Base-by-base conservation (phyloP, 129 eudicot species). In the Flaveria robusta region DNA sequence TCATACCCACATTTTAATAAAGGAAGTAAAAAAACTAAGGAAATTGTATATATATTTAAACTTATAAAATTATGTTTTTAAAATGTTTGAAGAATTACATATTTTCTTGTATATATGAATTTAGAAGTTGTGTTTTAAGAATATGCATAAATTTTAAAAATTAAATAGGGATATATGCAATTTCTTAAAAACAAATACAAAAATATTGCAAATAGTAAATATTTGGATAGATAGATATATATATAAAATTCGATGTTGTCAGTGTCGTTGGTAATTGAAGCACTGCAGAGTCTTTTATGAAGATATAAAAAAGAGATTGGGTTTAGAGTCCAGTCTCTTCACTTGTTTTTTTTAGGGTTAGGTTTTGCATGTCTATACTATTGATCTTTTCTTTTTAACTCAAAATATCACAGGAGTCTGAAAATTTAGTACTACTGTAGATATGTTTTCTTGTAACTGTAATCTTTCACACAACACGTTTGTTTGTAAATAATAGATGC, bases 311-410 rank as follows among this genome's bases (percentile, higher is more conserved):
- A 79, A 62, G 83, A 79, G 83, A 79, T 78, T 71, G 76, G 60
- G 83, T 71, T 78, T 79, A 79, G 83, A 71, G 83, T 79, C 77
- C 56, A 71, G 78, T 71, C 83, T 71, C 77, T 22, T 79, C 83
- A 79, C 83, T 62, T 79, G 54, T 55, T 71, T 79, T 71, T 51
- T 62, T 24, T 71, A 71, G 82, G 82, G 71, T 71, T 79, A 79
- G 82, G 72, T 59, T 78, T 62, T 79, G 77, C 64, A 79, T 63
- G 72, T 60, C 71, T 70, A 70, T 78, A 29, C 19, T 14, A 58
- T 14, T 39, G 22, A 42, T n/a, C 59, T 14, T 22, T 37, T 39
- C 13, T 39, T 56, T 31, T 27, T 70, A 20, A 27, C 10, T 66
- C 10, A 52, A 52, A 3, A 22, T 23, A 26, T 54, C 62, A 18